Evolutionary conservation across 352 stramenopile species (phyloP).

Genomic region (Globisporangium acanthophoron): DNA sequence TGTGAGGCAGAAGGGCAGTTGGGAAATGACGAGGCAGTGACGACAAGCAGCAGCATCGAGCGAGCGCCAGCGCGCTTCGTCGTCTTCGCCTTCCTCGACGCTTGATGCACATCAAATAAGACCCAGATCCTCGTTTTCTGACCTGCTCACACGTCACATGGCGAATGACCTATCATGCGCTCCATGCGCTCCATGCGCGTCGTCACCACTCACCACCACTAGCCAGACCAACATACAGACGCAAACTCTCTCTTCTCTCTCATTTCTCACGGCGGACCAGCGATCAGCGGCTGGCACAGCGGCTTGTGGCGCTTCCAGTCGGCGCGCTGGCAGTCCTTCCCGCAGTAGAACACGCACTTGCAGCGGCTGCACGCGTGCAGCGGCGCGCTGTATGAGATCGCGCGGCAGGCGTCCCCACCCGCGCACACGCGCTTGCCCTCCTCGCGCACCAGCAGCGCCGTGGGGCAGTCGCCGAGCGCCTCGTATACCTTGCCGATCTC

Average conservation of each 20-base stretch:
- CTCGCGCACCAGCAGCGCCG: slow-evolving; percentile 34
- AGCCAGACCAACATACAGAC: neutral
- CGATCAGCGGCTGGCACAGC: slow-evolving; percentile 24
- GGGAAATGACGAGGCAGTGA: neutral
- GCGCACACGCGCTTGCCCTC: slow-evolving; percentile 45
- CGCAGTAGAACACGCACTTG: slow-evolving; percentile 68
- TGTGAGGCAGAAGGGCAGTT: neutral
- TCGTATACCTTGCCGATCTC: slow-evolving; percentile 68
- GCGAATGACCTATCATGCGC: no score
- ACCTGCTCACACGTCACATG: neutral
- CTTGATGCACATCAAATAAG: neutral
- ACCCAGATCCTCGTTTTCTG: neutral
- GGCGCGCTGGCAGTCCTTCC: slow-evolving; percentile 49
- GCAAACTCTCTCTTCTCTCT: neutral
- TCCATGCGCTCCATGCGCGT: no score
- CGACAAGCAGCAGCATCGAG: neutral
- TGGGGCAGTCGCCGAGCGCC: slow-evolving; percentile 44
- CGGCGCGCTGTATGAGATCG: slow-evolving; percentile 41
- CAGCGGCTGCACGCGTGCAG: slow-evolving; percentile 51
- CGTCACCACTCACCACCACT: neutral
- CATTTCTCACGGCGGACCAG: neutral
- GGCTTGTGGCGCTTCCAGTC: slow-evolving; percentile 68
- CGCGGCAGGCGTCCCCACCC: slow-evolving; percentile 35
- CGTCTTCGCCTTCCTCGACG: neutral
- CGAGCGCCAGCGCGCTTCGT: neutral